Evolutionary conservation across 306 rosid species (phyloP).

Genomic region (Dicorynia guianensis): DNA sequence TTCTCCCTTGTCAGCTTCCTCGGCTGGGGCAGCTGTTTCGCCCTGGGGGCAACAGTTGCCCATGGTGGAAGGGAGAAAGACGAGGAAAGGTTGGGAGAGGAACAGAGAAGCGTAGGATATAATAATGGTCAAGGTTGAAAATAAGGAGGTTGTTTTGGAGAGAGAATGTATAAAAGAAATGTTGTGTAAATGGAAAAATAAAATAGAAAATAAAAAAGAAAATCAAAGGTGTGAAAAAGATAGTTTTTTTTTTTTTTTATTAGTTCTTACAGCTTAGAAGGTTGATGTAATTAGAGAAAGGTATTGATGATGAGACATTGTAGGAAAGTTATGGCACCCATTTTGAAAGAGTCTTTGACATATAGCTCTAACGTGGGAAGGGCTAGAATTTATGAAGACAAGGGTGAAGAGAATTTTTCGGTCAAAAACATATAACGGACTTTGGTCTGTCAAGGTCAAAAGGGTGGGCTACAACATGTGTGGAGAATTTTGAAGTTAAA

Average conservation of each 20-base stretch:
- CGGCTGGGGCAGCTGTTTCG: conserved; percentile 49
- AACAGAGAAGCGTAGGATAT: conserved; percentile 25
- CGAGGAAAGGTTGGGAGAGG: not conserved
- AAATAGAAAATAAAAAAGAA: conserved; percentile 36
- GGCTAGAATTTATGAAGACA: conserved; percentile 19
- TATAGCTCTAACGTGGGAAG: conserved; percentile 28
- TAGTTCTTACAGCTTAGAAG: conserved; percentile 53
- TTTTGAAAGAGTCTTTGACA: conserved; percentile 49
- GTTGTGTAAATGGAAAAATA: not conserved
- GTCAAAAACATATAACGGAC: conserved; percentile 25
- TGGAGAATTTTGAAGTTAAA: no score
- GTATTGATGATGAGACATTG: conserved; percentile 71
- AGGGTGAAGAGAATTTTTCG: conserved; percentile 53
- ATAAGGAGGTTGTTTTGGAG: conserved; percentile 41
- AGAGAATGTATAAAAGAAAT: conserved; percentile 16
- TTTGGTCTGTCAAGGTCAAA: conserved; percentile 32
- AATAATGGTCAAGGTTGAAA: conserved; percentile 44
- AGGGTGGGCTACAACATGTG: conserved; percentile 12
- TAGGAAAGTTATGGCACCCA: conserved; percentile 46
- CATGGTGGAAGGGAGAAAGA: conserved; percentile 62
- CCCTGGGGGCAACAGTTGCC: conserved; percentile 95
- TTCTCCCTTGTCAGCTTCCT: conserved; percentile 46
- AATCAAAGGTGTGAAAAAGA: conserved; percentile 39
- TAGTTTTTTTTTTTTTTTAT: conserved; percentile 30
- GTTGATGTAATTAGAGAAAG: conserved; percentile 46